Evolutionary conservation across 1,284 basidiomycete species (phyloP).

Genomic region (Apiotrichum gracile): DNA sequence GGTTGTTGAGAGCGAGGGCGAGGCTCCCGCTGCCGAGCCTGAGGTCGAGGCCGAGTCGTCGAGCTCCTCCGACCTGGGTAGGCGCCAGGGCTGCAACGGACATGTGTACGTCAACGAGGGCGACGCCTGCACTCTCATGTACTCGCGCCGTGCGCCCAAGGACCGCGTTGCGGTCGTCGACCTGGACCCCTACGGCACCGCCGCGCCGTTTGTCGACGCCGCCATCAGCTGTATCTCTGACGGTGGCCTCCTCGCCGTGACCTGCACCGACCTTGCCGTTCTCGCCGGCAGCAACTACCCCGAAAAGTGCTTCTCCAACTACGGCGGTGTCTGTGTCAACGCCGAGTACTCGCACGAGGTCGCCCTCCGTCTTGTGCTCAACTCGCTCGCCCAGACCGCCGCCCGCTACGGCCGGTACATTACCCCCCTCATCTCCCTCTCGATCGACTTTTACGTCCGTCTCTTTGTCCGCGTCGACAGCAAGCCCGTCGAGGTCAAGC

Average conservation of each 20-base stretch:
- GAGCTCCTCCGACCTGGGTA: conserved; percentile 27
- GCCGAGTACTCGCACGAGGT: conserved; percentile 93
- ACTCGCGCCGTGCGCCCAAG: conserved; percentile 67
- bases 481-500: conserved; percentile 81
- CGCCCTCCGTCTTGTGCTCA: conserved; percentile 80
- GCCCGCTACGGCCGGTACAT: conserved; percentile 88
- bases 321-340: conserved; percentile 87
- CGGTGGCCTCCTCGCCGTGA: conserved; percentile 88
- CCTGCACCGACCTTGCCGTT: conserved; percentile 92
- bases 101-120: conserved; percentile 79
- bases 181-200: conserved; percentile 95
- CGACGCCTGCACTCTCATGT: conserved; percentile 92
- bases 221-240: conserved; percentile 87
- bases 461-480: conserved; percentile 78
- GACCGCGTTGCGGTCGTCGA: conserved; percentile 88
- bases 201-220: conserved; percentile 93
- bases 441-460: conserved; percentile 96
- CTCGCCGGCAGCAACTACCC: conserved; percentile 91
- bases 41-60: no score
- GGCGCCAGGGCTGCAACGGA: conserved; percentile 48
- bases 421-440: conserved; percentile 82
- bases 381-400: conserved; percentile 77
- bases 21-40: conserved; percentile 10
- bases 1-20: neutral
- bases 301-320: conserved; percentile 95